Evolutionary conservation across 345 rosid species (phyloP), one percentile per base, ranked within the genome.

Genomic region (Moricandia moricandioides): DNA sequence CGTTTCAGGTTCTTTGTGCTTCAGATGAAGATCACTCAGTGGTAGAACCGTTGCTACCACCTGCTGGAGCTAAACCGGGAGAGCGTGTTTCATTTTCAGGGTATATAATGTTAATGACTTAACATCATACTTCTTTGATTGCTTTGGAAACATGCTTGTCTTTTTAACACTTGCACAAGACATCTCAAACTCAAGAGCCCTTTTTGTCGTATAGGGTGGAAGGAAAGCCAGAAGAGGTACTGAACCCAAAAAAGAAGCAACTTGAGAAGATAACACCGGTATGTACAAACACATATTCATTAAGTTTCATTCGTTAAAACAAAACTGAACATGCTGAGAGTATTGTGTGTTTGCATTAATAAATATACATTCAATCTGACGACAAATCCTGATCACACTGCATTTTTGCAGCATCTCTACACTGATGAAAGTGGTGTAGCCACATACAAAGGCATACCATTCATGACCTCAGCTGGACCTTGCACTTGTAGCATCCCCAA

Each of bases 201-300:
- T 43, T 56, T 68, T 14, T 66, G 18, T 55, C 10, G 5, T 62
- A 62, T 62, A 90, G 97, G 88, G 80, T 91, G 57, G 97, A 94
- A 75, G 97, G 97, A 37, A 92, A 91, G 87, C 90, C 97, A n/a
- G 98, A 92, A 84, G 98, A 89, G 56, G 87, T 90, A 49, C 81
- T 91, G 69, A 95, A 95, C 83, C 99, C 97, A 5, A 95, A 95
- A 79, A 94, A 90, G 86, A 94, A 91, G 88, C 97, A 90, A 78
- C 81, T 95, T 76, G 99, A 95, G 80, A 90, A 92, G 83, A 90
- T 95, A 79, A 86, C 97, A 62, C 97, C 88, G 81, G 97, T 92
- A 90, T 34, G 88, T 68, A 8, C 45, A 6, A 10, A 8, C 1
- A 7, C 5, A 7, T 0, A 2, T 34, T 24, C 29, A 47, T 56